Percentiles rank a stretch among this genome's conserved stretches.
Evolutionary conservation across 176 grass and related monocot genomes (phyloP).

Genomic region (Aegilops umbellulata): DNA sequence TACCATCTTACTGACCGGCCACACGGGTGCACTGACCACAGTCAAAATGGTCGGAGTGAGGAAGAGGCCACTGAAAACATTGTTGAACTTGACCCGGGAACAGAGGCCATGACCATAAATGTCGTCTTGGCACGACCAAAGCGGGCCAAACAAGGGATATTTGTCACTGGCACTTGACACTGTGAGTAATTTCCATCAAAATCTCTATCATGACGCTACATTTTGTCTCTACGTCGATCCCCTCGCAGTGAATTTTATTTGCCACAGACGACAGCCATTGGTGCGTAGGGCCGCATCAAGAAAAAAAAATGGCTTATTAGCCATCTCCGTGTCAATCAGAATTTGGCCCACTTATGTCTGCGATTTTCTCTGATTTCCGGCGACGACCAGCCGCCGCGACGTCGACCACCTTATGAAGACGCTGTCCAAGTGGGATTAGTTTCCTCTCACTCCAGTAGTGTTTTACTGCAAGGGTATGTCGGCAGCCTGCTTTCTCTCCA

Average conservation of each 20-base stretch:
- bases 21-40: not conserved
- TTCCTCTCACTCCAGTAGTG: too few species aligned
- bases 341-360: not conserved
- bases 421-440: too few species aligned
- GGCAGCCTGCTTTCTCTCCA: too few species aligned
- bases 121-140: slow-evolving; percentile 22
- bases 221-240: not conserved
- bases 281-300: not conserved
- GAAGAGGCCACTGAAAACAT: not conserved
- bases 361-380: not conserved
- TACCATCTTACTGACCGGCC: not conserved
- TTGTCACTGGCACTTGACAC: not conserved
- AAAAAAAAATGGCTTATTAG: not conserved
- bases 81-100: slow-evolving; percentile 14
- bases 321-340: not conserved
- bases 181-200: slow-evolving; percentile 17
- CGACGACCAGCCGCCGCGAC: not conserved
- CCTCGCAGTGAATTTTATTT: not conserved
- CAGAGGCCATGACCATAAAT: slow-evolving; percentile 28
- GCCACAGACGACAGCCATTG: not conserved
- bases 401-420: too few species aligned
- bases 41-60: not conserved
- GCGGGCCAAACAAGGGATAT: slow-evolving; percentile 14
- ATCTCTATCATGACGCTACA: slow-evolving; percentile 8
- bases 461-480: too few species aligned